Evolutionary conservation across 2,329 filamentous ascomycete species (phyloP), one percentile per base, ranked within the genome.

Genomic region (Neonectria faginata): DNA sequence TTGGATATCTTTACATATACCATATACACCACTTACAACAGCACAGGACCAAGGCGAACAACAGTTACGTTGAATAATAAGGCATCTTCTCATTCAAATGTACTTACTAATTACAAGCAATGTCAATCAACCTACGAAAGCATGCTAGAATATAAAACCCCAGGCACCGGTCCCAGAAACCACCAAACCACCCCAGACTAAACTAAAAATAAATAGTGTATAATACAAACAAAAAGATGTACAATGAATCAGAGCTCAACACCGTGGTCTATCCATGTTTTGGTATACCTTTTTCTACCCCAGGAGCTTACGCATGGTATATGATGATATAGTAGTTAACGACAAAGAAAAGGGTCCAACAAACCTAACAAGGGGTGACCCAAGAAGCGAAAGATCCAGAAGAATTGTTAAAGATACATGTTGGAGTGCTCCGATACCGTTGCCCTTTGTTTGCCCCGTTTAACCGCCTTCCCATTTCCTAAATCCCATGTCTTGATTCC

Each of bases 261-360:
- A 73, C 71, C 71, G 59, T 51, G 67, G 60, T 73, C 71, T 73
- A 73, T 71, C 71, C 71, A 69, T 69, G 36, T 73, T 72, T 73
- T 73, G 71, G 68, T 73, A 73, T 73, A 72, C 70, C 71, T 65
- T 72, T 71, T 68, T 72, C 71, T 73, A 73, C 70, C 71, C 71
- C 64, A 50, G 60, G 61, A 72, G 67, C 68, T 69, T 72, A 73
- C 70, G 65, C 65, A 53, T 72, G 71, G 71, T 72, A 65, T 65
- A 65, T 65, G 44, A 72, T 70, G 66, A 63, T 71, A 62, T 53
- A 67, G 60, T 67, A 51, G 60, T 45, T 54, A 60, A 51, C 57
- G 42, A 55, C 52, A 69, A 65, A 41, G 62, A 64, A 58, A 60
- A 64, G 52, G 48, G 25, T 36, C 54, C 60, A 42, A 57, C 47